Evolutionary conservation across 2,329 filamentous ascomycete species (phyloP), one percentile per base, ranked within the genome.

Genomic region (Nemania serpens): DNA sequence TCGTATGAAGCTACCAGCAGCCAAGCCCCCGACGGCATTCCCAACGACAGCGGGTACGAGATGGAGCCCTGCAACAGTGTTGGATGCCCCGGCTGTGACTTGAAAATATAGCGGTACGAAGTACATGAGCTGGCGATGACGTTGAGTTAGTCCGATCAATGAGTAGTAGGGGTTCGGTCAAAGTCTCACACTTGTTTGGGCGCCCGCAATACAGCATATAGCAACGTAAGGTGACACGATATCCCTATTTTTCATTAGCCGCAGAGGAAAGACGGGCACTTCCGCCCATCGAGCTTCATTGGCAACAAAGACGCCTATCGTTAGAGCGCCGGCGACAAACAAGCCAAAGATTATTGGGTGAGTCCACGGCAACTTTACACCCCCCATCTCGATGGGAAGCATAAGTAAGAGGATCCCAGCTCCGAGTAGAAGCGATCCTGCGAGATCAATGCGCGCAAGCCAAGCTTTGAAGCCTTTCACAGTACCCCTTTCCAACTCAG

Each of bases 101-200:
- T 89, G 85, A 64, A 91, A 91, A 74, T 91, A 91, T 0, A 91
- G 73, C 0, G 89, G 89, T 0, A 91, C 82, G 0, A 82, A 81
- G 55, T 86, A 88, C 83, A 90, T 87, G 70, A 87, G 78, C 74
- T 80, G 3, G 2, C 17, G 20, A 5, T 18, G 15, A 6, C 2
- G 18, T 34, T 61, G 45, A 11, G 51, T 64, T 49, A 42, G 67
- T 64, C 11, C 39, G 25, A 9, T 20, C 17, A 3, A 11, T 5
- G 33, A 12, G 63, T 51, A 33, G 54, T 61, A 47, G 13, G 25
- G 4, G 2, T 64, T 62, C 2, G 13, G 17, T 39, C 6, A 62
- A 4, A 2, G 5, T 45, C 78, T 66, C 68, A 86, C 81, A 1
- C 80, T 82, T 9, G 86, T 72, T 67, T 91, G 89, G 0, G 86